A percentile compares a stretch with the other conserved stretches of the same genome.
These are phyloP conservation scores for Lecanosticta acicola DNA, from an alignment of 2,329 filamentous ascomycete species.

Conservation along the genomic window DNA sequence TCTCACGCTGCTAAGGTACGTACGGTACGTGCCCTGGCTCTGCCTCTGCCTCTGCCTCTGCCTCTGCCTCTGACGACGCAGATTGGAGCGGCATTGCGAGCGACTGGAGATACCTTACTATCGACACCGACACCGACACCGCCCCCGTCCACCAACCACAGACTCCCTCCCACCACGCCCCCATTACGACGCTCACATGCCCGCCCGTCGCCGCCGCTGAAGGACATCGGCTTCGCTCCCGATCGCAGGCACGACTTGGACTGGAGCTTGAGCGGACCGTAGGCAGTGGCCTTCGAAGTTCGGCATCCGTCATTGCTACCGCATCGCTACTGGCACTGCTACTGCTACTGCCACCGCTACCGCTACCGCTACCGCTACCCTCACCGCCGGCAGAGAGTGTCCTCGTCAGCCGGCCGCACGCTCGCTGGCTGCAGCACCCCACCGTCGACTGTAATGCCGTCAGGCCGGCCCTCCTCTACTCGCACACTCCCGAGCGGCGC, in stretches of 20 bases:
- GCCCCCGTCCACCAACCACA: neutral
- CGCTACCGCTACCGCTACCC: neutral
- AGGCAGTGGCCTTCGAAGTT: no score
- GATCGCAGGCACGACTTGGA: neutral
- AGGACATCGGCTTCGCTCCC: neutral
- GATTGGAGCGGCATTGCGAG: no score
- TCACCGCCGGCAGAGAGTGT: neutral
- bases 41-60: no score
- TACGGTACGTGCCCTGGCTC: no score
- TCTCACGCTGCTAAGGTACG: no score
- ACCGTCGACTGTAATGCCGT: neutral
- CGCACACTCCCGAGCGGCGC: conserved; percentile 1
- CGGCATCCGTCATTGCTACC: no score
- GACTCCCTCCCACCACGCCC: neutral
- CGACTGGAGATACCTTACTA: no score
- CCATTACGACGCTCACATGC: neutral
- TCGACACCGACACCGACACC: neutral
- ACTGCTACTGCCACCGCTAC: no score
- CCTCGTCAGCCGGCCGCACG: neutral
- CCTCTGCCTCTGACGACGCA: no score
- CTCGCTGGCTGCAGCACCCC: neutral
- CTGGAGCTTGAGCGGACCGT: neutral
- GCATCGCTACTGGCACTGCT: no score
- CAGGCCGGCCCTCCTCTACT: neutral
- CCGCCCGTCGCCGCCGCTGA: neutral